Conservation (phyloP, 768 basidiomycete species). For the Trametes punicea region DNA sequence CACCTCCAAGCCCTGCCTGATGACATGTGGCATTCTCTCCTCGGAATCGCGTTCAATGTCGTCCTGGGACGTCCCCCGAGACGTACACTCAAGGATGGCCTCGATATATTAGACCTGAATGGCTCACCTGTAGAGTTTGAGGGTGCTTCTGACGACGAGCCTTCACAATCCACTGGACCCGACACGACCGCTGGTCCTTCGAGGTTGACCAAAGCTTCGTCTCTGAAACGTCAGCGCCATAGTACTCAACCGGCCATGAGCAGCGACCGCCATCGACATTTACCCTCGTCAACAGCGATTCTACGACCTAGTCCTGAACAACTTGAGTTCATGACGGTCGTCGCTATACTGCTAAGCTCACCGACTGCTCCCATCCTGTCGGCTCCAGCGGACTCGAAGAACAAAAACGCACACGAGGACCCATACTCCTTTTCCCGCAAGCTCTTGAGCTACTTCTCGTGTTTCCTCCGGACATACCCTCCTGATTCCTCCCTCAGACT, state of each 20-base stretch:
- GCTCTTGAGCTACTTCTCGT: conserved; percentile 56
- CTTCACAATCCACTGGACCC: neutral
- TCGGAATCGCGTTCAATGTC: conserved; percentile 73
- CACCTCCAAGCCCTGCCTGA: conserved; percentile 77
- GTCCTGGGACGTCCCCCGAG: conserved; percentile 59
- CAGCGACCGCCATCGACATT: neutral
- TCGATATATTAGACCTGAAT: conserved; percentile 27
- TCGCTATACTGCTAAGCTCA: conserved; percentile 57
- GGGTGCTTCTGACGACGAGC: conserved; percentile 30
- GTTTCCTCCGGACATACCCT: conserved; percentile 65
- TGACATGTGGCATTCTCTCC: conserved; percentile 61
- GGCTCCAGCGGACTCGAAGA: conserved; percentile 20
- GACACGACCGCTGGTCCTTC: neutral
- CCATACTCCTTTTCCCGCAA: conserved; percentile 38
- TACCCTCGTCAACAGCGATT: neutral
- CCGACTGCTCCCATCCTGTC: conserved; percentile 56
- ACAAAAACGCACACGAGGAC: neutral
- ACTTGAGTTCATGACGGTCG: conserved; percentile 65
- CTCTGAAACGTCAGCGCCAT: neutral
- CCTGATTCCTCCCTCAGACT: conserved; percentile 76
- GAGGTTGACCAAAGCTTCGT: neutral
- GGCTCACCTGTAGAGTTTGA: too few relatives aligned
- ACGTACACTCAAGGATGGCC: conserved; percentile 32
- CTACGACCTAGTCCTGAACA: conserved; percentile 49
- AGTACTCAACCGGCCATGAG: neutral